A percentile compares a stretch with the other conserved stretches of the same genome.
phyloP scores from a whole-genome alignment of 176 grass and related monocot genomes.

The Zizania latifolia region DNA sequence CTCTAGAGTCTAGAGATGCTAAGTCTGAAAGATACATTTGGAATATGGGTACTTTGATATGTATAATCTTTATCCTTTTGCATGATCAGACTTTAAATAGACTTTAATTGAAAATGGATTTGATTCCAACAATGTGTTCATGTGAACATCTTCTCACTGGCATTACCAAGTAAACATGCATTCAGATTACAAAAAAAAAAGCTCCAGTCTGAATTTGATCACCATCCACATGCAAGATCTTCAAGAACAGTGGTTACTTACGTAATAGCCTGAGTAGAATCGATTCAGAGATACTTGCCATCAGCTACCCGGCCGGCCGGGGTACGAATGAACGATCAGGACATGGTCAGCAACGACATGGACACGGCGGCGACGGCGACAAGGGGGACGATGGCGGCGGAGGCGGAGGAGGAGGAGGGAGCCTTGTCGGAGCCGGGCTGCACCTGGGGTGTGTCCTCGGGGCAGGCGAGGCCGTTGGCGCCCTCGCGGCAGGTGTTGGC shows the following conservation, averaged over 20 bases:
- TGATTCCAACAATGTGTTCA: too few species aligned
- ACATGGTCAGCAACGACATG: neutral
- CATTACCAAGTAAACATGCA: neutral
- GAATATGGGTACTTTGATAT: neutral
- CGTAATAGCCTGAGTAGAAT: neutral
- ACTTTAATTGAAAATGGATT: too few species aligned
- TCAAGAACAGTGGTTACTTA: neutral
- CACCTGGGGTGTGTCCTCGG: neutral
- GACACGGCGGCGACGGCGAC: neutral
- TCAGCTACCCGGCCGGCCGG: neutral
- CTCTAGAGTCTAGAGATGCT: neutral
- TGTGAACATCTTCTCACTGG: neutral
- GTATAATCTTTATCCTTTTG: conserved; percentile 17
- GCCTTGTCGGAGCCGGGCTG: neutral
- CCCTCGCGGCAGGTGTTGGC: neutral
- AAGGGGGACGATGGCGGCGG: too few species aligned
- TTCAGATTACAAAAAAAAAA: neutral
- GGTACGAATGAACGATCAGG: neutral
- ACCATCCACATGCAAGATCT: neutral
- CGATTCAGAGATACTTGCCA: neutral
- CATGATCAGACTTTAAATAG: neutral
- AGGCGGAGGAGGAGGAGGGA: neutral
- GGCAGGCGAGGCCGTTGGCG: neutral
- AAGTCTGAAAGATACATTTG: neutral
- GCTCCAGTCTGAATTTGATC: neutral